Evolutionary conservation across 371 early-diverging fungal genomes (phyloP), one percentile per base, ranked within the genome.

Genomic region (Haplosporangium sp.): DNA sequence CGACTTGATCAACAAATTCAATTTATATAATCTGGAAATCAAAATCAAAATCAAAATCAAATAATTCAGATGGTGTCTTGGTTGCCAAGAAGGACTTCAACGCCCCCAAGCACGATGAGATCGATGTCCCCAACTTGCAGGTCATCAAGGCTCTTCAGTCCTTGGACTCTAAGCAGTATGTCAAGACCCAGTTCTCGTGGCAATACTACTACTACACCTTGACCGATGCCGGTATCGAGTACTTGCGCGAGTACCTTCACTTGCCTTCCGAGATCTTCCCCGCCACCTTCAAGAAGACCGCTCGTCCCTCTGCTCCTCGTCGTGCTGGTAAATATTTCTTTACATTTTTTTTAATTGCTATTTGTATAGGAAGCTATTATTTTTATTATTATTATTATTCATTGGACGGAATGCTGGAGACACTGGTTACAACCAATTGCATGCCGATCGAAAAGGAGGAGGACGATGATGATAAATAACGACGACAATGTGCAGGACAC

Each of bases 181-280:
- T 99, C 86, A 96, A 93, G 90, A 95, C 95, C 85, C 94, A 94
- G 84, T 99, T 99, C 95, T 96, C 97, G 83, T 99, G 99, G 99
- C 99, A 97, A 85, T 96, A 96, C 93, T 99, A 95, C 90, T 99
- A 99, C 95, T 99, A 98, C 92, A 95, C 94, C 85, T 91, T 99
- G 82, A 99, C 98, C 85, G 93, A 96, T 85, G 95, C 94, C 88
- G 99, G 99, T 89, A 97, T 99, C 84, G 96, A 94, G 85, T 97
- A 97, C 89, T 92, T 99, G 84, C 95, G 99, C 87, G 94, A 95
- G 90, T 95, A 92, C 92, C 94, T 99, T 73, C 94, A 98, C 95
- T 88, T 99, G 76, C 98, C 99, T 81, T 89, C 91, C 76, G 97
- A 96, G 87, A 96, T 99, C 83, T 95, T 97, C 74, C 99, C 99